A percentile compares a stretch with the other conserved stretches of the same genome.
Conservation (phyloP, 768 basidiomycete species). For the Boletus rex-veris region DNA sequence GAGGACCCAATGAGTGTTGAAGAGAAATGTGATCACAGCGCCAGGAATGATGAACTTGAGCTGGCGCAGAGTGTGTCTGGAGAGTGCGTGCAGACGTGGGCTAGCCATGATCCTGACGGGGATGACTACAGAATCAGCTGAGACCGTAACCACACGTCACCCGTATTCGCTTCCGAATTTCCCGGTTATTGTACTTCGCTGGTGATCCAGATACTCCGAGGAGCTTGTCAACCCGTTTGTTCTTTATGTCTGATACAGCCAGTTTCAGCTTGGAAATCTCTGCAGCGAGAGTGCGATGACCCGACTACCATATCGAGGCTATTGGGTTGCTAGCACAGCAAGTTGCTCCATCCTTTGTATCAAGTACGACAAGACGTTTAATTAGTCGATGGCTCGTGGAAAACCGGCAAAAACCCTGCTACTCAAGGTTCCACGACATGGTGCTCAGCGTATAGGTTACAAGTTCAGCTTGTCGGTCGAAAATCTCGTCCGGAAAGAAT, state of each 20-base stretch:
- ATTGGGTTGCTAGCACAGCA: not conserved
- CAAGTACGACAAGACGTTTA: not conserved
- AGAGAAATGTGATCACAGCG: constrained; percentile 55
- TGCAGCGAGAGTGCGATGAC: too few relatives aligned
- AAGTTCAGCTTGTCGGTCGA: constrained; percentile 61
- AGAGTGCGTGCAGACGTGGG: constrained; percentile 22
- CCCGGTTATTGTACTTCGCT: not conserved
- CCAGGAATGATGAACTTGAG: constrained; percentile 79
- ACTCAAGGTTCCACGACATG: constrained; percentile 69
- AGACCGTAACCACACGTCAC: constrained; percentile 13
- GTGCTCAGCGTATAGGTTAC: constrained; percentile 66
- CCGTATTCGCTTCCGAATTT: constrained; percentile 1
- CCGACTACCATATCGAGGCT: constrained; percentile 14
- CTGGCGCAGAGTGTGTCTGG: constrained; percentile 58
- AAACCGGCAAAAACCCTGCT: constrained; percentile 55
- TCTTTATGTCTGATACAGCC: too few relatives aligned
- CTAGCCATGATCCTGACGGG: constrained; percentile 16
- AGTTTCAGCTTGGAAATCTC: too few relatives aligned
- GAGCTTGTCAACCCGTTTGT: too few relatives aligned
- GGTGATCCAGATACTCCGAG: not conserved
- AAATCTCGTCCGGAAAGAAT: constrained; percentile 46
- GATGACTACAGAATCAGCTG: not conserved
- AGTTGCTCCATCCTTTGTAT: not conserved
- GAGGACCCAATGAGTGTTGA: constrained; percentile 54
- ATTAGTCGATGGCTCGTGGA: constrained; percentile 31